A percentile compares a stretch with the other conserved stretches of the same genome.
phyloP scores from a whole-genome alignment of 176 grass and related monocot genomes.

The Avena insularis region DNA sequence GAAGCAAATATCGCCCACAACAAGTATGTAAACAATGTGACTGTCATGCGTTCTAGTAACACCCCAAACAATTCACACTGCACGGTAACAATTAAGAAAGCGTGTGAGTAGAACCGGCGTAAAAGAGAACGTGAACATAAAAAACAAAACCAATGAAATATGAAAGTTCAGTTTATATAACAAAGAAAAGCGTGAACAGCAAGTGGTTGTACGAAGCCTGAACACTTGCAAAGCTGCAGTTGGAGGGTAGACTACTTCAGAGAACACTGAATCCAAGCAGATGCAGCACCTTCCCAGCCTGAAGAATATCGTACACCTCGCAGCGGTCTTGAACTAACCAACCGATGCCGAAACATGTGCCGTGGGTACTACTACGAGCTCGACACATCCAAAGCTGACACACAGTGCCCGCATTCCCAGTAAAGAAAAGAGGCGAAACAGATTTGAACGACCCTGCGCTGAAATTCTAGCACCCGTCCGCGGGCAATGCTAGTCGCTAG shows the following conservation, averaged over 20 bases:
- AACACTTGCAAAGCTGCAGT: neutral
- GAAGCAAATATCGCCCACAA: too few relatives aligned
- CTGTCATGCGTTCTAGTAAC: too few relatives aligned
- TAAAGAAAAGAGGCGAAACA: constrained; percentile 5
- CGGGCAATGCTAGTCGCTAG: neutral
- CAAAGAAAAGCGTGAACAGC: too few relatives aligned
- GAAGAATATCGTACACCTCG: neutral
- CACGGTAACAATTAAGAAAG: too few relatives aligned
- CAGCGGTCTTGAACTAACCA: neutral
- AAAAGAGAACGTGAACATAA: too few relatives aligned
- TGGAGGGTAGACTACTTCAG: neutral
- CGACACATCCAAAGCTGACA: constrained; percentile 44
- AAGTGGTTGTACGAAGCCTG: neutral
- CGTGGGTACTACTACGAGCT: constrained; percentile 9
- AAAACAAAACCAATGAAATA: too few relatives aligned
- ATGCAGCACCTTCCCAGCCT: neutral
- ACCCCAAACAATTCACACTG: too few relatives aligned
- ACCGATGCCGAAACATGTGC: neutral
- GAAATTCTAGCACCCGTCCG: constrained; percentile 5
- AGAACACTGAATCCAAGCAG: neutral
- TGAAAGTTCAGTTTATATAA: neutral
- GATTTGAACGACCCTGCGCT: constrained; percentile 8
- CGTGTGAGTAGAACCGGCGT: too few relatives aligned
- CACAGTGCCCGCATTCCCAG: neutral
- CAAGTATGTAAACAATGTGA: too few relatives aligned